Conservation (phyloP, 2,329 filamentous ascomycete species). For the Arthrinium puccinioides region DNA sequence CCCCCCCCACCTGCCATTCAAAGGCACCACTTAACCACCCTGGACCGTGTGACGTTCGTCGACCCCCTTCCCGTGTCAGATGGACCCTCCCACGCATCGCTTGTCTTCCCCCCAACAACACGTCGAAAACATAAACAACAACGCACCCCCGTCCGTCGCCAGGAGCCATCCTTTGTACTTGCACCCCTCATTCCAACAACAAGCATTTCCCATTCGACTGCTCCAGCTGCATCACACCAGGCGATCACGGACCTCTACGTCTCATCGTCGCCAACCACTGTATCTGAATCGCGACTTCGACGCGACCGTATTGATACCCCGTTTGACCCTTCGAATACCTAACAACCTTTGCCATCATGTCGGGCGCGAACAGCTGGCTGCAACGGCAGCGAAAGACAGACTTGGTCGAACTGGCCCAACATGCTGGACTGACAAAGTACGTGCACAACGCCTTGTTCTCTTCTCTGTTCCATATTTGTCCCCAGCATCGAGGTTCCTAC, state of each 20-base stretch:
- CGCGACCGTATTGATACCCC: constrained; percentile 23
- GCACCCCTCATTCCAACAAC: too few relatives aligned
- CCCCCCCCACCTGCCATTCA: too few relatives aligned
- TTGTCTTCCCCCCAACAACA: too few relatives aligned
- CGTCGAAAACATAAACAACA: too few relatives aligned
- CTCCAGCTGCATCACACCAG: constrained; percentile 4
- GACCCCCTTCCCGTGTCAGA: too few relatives aligned
- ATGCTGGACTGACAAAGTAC: constrained; percentile 66
- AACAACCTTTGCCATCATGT: constrained; percentile 43
- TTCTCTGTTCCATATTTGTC: constrained; percentile 1
- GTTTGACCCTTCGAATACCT: constrained; percentile 3
- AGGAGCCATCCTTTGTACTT: too few relatives aligned
- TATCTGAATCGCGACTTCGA: constrained; percentile 22
- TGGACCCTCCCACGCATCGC: too few relatives aligned
- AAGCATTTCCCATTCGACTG: too few relatives aligned
- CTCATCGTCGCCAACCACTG: constrained; percentile 12
- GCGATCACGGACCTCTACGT: constrained; percentile 12
- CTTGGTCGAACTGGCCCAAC: constrained; percentile 65
- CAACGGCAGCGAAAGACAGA: constrained; percentile 77
- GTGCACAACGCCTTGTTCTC: constrained; percentile 32
- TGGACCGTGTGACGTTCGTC: too few relatives aligned
- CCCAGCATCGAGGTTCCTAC: too few relatives aligned
- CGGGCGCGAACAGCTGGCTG: constrained; percentile 63
- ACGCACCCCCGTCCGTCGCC: too few relatives aligned
- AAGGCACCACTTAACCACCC: too few relatives aligned